These are phyloP conservation scores for Apiospora arundinis DNA, from an alignment of 2,329 filamentous ascomycete genomes.

Conservation along the genomic window DNA sequence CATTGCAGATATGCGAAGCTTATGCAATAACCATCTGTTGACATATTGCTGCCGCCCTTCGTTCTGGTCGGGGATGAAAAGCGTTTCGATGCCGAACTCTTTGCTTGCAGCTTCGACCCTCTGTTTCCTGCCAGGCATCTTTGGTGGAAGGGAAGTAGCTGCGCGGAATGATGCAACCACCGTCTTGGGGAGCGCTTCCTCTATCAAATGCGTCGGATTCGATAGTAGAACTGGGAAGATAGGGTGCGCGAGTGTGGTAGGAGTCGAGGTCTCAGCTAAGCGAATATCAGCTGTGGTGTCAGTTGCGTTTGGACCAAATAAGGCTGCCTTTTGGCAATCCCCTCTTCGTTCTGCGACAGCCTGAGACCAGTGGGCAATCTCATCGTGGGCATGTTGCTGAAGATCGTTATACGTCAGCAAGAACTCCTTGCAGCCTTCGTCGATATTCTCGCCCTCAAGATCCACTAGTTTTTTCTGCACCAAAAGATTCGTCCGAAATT, in stretches of 20 bases:
- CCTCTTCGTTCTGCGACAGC: slow-evolving; percentile 44
- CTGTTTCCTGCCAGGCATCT: slow-evolving; percentile 41
- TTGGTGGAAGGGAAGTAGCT: slow-evolving; percentile 45
- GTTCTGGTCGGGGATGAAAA: slow-evolving; percentile 45
- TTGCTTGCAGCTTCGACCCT: slow-evolving; percentile 51
- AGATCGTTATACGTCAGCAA: slow-evolving; percentile 49
- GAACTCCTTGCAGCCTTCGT: slow-evolving; percentile 49
- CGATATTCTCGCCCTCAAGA: slow-evolving; percentile 23
- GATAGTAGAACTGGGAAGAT: slow-evolving; percentile 55
- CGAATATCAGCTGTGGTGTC: background rate
- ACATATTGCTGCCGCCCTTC: slow-evolving; percentile 53
- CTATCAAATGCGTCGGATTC: slow-evolving; percentile 53
- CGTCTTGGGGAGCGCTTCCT: slow-evolving; percentile 44
- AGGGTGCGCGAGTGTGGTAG: slow-evolving; percentile 45
- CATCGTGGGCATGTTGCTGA: slow-evolving; percentile 41
- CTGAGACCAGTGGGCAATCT: slow-evolving; percentile 42
- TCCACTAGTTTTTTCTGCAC: slow-evolving; percentile 42
- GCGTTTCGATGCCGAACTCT: slow-evolving; percentile 54
- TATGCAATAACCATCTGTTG: slow-evolving; percentile 60
- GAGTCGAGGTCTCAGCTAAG: slow-evolving; percentile 25
- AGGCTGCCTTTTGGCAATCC: slow-evolving; percentile 43
- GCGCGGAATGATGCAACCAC: slow-evolving; percentile 48
- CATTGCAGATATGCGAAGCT: slow-evolving; percentile 53
- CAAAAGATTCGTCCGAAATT: slow-evolving; percentile 53
- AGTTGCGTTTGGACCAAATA: background rate